A percentile compares a stretch with the other conserved stretches of the same genome.
These are phyloP conservation scores for Conoideocrella luteorostrata DNA, from an alignment of 2,329 filamentous ascomycete species.

Conservation along the genomic window DNA sequence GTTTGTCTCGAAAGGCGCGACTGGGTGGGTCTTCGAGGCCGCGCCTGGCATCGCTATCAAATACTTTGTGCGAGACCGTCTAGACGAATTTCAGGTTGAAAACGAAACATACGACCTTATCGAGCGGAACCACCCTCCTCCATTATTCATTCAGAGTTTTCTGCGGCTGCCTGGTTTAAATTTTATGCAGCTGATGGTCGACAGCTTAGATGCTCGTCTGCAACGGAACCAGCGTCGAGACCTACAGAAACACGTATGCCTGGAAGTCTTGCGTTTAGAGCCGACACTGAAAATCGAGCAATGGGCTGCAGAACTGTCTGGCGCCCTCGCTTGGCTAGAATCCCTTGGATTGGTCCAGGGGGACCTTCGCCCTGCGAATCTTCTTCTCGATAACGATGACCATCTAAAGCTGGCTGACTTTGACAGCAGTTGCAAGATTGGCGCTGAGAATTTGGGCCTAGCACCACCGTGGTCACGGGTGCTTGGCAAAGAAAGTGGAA, in stretches of 20 bases:
- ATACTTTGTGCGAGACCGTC: conserved; percentile 1
- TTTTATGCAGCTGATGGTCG: conserved; percentile 5
- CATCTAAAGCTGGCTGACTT: conserved; percentile 4
- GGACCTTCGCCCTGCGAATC: conserved; percentile 2
- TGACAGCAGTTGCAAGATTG: conserved; percentile 3
- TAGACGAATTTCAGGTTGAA: conserved; percentile 1
- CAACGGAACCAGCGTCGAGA: conserved; percentile 1
- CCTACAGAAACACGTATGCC: not conserved
- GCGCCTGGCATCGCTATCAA: conserved; percentile 5
- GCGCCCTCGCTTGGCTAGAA: conserved; percentile 3
- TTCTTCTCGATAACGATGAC: conserved; percentile 5
- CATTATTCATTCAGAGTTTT: conserved; percentile 3
- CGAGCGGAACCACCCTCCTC: not conserved
- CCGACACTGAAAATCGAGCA: conserved; percentile 4
- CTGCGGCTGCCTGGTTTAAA: conserved; percentile 1
- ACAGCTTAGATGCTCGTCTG: conserved; percentile 2
- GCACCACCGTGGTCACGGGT: conserved; percentile 2
- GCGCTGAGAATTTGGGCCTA: not conserved
- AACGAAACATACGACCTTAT: conserved; percentile 4
- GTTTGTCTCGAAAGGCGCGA: conserved; percentile 2
- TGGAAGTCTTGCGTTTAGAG: conserved; percentile 5
- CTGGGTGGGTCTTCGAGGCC: conserved; percentile 2
- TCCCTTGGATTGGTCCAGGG: conserved; percentile 5
- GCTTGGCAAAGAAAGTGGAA: conserved; percentile 1
- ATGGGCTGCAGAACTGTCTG: conserved; percentile 2